phyloP scores from a whole-genome alignment of 192 early-diverging fungal genomes.

The Coemansia sp. region DNA sequence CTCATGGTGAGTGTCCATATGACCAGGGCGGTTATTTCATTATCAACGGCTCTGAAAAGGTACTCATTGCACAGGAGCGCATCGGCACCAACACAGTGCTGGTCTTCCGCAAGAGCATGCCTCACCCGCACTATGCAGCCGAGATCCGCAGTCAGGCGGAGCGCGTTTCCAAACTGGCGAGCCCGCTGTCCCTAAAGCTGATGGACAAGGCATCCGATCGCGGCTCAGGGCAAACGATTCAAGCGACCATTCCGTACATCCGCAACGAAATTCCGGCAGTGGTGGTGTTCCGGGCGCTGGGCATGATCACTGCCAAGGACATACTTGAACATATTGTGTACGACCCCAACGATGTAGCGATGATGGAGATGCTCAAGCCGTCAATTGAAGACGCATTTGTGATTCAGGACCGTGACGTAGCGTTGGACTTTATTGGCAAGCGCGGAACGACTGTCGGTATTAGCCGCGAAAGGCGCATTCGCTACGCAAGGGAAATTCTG shows the following conservation, averaged over 20 bases:
- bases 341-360: conserved; percentile 87
- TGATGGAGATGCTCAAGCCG: conserved; percentile 96
- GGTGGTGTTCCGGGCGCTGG: conserved; percentile 95
- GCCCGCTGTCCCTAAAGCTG: conserved; percentile 87
- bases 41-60: conserved; percentile 99
- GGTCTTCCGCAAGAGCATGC: conserved; percentile 86
- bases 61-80: conserved; percentile 98
- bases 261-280: conserved; percentile 89
- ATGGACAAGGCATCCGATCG: conserved; percentile 69
- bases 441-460: conserved; percentile 83
- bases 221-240: conserved; percentile 76
- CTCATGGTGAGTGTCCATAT: conserved; percentile 87
- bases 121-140: conserved; percentile 78
- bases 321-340: conserved; percentile 98
- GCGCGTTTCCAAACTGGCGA: conserved; percentile 83
- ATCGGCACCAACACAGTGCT: conserved; percentile 98
- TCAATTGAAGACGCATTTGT: conserved; percentile 98
- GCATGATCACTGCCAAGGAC: conserved; percentile 89
- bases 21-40: conserved; percentile 97
- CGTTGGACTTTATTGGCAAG: conserved; percentile 95
- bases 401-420: conserved; percentile 94
- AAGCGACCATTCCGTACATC: conserved; percentile 92
- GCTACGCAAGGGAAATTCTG: conserved; percentile 88
- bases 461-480: conserved; percentile 86
- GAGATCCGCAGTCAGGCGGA: conserved; percentile 92